Conservation (phyloP, 176 grass and related monocot genomes). For the Otatea glauca region DNA sequence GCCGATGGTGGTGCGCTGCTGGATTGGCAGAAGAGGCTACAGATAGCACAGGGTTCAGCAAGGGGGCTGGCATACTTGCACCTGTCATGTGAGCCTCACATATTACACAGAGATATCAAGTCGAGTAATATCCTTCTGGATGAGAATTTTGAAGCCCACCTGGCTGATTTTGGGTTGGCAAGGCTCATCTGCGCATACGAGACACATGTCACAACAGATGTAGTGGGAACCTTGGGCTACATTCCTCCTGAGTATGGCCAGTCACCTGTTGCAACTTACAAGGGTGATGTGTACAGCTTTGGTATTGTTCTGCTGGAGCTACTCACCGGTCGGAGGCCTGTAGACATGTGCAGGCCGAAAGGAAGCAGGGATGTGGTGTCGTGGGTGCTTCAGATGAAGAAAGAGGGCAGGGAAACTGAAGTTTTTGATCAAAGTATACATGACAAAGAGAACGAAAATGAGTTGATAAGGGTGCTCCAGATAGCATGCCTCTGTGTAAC, state of each 20-base stretch:
- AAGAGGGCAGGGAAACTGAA: conserved; percentile 67
- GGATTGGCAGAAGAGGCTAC: conserved; percentile 78
- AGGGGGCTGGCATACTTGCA: conserved; percentile 88
- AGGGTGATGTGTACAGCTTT: conserved; percentile 91
- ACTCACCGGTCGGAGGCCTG: conserved; percentile 74
- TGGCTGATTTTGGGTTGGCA: conserved; percentile 89
- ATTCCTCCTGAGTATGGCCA: conserved; percentile 89
- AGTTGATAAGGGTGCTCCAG: conserved; percentile 70
- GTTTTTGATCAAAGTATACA: conserved; percentile 74
- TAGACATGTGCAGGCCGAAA: conserved; percentile 93
- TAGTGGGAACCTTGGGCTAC: conserved; percentile 84
- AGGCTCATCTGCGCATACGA: conserved; percentile 74
- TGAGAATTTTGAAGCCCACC: conserved; percentile 79
- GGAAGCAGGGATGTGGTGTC: conserved; percentile 85
- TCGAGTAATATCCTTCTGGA: conserved; percentile 96
- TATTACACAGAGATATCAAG: conserved; percentile 94
- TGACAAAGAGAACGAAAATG: conserved; percentile 46
- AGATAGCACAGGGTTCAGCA: conserved; percentile 75
- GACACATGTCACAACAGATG: conserved; percentile 93
- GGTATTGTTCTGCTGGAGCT: conserved; percentile 87
- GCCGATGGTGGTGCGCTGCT: conserved; percentile 60
- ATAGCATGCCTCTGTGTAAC: conserved; percentile 83
- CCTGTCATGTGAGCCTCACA: conserved; percentile 85
- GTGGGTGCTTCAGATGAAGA: conserved; percentile 89
- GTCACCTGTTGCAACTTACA: conserved; percentile 76